A percentile compares a stretch with the other conserved stretches of the same genome.
phyloP scores from a whole-genome alignment of 2,329 filamentous ascomycete genomes.

The Chaetomiaceae sp. region DNA sequence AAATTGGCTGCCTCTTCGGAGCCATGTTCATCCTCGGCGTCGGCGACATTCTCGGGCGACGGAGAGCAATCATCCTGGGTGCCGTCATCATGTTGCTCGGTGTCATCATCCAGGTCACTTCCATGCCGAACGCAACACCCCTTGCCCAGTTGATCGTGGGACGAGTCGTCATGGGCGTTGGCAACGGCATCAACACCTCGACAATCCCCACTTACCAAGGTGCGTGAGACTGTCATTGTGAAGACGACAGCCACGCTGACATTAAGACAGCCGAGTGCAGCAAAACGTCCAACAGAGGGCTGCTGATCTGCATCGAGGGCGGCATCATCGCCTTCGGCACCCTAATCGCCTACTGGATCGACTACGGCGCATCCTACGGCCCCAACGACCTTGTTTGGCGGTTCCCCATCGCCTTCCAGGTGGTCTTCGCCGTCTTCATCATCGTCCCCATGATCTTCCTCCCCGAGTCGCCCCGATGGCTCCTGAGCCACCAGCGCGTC shows the following conservation, averaged over 20 bases:
- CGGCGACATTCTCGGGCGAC: constrained; percentile 49
- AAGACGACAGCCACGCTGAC: background rate
- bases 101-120: constrained; percentile 53
- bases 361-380: constrained; percentile 42
- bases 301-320: constrained; percentile 43
- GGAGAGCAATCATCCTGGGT: constrained; percentile 54
- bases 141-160: constrained; percentile 46
- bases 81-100: constrained; percentile 56
- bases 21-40: constrained; percentile 46
- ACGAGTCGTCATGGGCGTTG: constrained; percentile 48
- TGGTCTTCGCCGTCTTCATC: constrained; percentile 34
- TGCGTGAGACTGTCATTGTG: constrained; percentile 15
- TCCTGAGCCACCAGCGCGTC: constrained; percentile 34
- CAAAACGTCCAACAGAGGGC: constrained; percentile 40
- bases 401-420: constrained; percentile 48
- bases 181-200: constrained; percentile 48
- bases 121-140: constrained; percentile 28
- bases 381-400: constrained; percentile 47
- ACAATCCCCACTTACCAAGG: constrained; percentile 45
- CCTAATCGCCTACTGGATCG: constrained; percentile 44
- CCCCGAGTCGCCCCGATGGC: constrained; percentile 40
- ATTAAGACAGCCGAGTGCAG: constrained; percentile 38
- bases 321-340: constrained; percentile 43
- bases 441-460: constrained; percentile 35
- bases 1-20: constrained; percentile 42